Percentiles rank a stretch among this genome's conserved stretches.
Evolutionary conservation across 176 grass and related monocot species (phyloP).

Genomic region (Sorghum bicolor): Sorghum_bicolor_NCBIv3 NC_012870.2:50223001-50223500

Average conservation of each 20-base stretch:
- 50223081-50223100: neutral
- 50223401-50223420: slow-evolving; percentile 40
- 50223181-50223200: slow-evolving; percentile 35
- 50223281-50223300: slow-evolving; percentile 42
- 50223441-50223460: slow-evolving; percentile 48
- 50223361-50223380: slow-evolving; percentile 46
- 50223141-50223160: slow-evolving; percentile 13
- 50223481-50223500: slow-evolving; percentile 33
- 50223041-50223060: slow-evolving; percentile 37
- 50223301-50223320: slow-evolving; percentile 45
- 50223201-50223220: slow-evolving; percentile 28
- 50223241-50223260: slow-evolving; percentile 46
- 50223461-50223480: slow-evolving; percentile 30
- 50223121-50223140: slow-evolving; percentile 50
- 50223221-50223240: slow-evolving; percentile 46
- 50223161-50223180: slow-evolving; percentile 23
- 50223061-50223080: slow-evolving; percentile 34
- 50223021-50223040: slow-evolving; percentile 22
- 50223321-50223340: slow-evolving; percentile 38
- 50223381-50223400: slow-evolving; percentile 45
- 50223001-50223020: slow-evolving; percentile 46
- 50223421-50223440: slow-evolving; percentile 42
- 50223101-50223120: slow-evolving; percentile 34
- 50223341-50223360: slow-evolving; percentile 35
- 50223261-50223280: slow-evolving; percentile 37